phyloP scores from a whole-genome alignment of 108 stramenopile species.

The Cylindrotheca closterium region DNA sequence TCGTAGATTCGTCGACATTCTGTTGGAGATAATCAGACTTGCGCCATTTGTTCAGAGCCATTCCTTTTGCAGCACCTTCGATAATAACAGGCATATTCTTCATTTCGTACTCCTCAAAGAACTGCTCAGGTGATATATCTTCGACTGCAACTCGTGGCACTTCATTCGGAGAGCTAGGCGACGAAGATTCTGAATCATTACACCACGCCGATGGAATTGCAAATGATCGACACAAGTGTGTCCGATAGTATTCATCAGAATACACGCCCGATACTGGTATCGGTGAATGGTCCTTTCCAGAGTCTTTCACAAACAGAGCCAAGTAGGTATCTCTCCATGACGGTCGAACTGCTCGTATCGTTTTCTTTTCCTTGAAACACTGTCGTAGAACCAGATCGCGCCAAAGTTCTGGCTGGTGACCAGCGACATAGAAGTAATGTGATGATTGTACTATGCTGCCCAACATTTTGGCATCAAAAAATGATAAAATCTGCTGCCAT shows the following conservation, averaged over 20 bases:
- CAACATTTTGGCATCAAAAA: conserved; percentile 52
- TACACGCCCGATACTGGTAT: conserved; percentile 70
- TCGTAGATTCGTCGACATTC: conserved; percentile 7
- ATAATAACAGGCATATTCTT: conserved; percentile 69
- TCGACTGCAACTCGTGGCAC: conserved; percentile 24
- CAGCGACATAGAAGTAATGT: conserved; percentile 72
- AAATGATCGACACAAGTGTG: conserved; percentile 80
- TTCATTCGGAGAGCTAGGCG: background rate
- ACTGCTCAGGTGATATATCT: conserved; percentile 41
- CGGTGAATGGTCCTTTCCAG: conserved; percentile 43
- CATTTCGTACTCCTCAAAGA: conserved; percentile 62
- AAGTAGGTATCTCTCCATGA: conserved; percentile 69
- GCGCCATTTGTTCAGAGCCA: conserved; percentile 60
- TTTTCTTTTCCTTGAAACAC: conserved; percentile 25
- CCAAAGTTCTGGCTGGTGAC: conserved; percentile 86
- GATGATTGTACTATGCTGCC: conserved; percentile 41
- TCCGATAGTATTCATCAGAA: conserved; percentile 76
- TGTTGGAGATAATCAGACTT: conserved; percentile 30
- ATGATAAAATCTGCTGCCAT: conserved; percentile 52
- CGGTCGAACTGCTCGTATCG: background rate
- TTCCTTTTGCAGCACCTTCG: conserved; percentile 57
- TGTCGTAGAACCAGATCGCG: conserved; percentile 68
- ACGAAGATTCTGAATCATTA: conserved; percentile 18
- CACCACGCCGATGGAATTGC: conserved; percentile 64
- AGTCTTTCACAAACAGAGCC: conserved; percentile 11